Evolutionary conservation across 169 alveolate species (phyloP), one percentile per base, ranked within the genome.

Genomic region (Pseudocohnilembus persalinus): DNA sequence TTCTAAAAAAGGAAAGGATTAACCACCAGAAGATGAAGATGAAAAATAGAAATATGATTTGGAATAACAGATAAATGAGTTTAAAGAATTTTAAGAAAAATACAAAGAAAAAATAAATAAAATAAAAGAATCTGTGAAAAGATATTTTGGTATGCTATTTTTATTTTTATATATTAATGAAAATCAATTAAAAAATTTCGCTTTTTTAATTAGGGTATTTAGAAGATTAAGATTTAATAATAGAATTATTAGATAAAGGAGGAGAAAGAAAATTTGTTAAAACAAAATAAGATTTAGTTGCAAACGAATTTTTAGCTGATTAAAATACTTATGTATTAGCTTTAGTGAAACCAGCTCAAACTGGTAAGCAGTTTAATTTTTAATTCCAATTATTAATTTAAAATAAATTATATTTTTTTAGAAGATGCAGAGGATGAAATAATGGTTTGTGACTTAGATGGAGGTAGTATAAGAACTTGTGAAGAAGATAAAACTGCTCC

Each of bases 181-280:
- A 78, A 78, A 83, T 77, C 31, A 33, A 63, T 68, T 78, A 33
- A n/a, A 0, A 33, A 31, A 31, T 33, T 20, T 77, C 20, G 28
- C 34, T 31, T 29, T 77, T 32, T 31, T 77, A 26, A 31, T 26
- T 33, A 29, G 84, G 30, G 20, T 24, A 49, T 63, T 68, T 49
- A 64, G 29, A 74, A 29, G 73, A 86, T 65, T 83, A 81, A 33
- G 32, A 79, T 29, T n/a, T 86, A 63, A 83, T 86, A 29, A 65
- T 86, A 11, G 90, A 86, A 74, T 65, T 86, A 31, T 86, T 79
- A 35, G 90, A 86, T 80, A 86, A 74, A 75, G 49, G 81, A 35
- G 90, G 90, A 0, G 90, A 86, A 68, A 81, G 90, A 30, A 86
- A 86, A 31, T 86, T 86, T 75, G 83, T 86, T 25, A 86, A 86